A percentile compares a stretch with the other conserved stretches of the same genome.
Conservation (phyloP, 441 rosid genomes). For the Populus trichocarpa region DNA sequence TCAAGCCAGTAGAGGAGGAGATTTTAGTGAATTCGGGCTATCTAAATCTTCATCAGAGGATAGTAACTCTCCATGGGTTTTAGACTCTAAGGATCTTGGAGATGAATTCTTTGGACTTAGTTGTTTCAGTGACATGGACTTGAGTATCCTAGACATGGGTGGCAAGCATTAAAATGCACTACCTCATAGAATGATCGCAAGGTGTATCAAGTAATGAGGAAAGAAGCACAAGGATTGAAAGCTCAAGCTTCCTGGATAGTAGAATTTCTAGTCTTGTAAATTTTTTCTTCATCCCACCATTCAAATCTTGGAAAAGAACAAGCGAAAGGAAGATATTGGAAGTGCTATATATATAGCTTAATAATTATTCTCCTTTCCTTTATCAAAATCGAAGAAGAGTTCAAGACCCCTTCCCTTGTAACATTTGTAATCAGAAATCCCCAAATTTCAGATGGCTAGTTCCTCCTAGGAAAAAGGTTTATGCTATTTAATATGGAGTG, state of each 20-base stretch:
- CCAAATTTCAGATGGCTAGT: neutral
- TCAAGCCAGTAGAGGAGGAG: slow-evolving; percentile 13
- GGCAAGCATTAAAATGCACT: slow-evolving; percentile 16
- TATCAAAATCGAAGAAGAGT: no score
- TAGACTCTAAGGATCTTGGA: slow-evolving; percentile 34
- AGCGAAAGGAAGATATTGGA: neutral
- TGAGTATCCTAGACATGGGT: slow-evolving; percentile 23
- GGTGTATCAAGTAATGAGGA: neutral
- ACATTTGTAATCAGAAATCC: no score
- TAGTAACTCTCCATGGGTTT: slow-evolving; percentile 42
- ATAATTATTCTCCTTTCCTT: neutral
- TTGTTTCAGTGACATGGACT: slow-evolving; percentile 40
- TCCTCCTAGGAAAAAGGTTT: neutral
- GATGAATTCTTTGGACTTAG: slow-evolving; percentile 39
- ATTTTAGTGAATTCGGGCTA: slow-evolving; percentile 31
- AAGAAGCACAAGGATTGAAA: neutral
- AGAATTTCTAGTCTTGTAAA: neutral
- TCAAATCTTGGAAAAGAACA: neutral
- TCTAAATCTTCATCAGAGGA: slow-evolving; percentile 29
- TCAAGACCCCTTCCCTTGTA: neutral
- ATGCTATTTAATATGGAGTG: no score
- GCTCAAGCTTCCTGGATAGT: neutral
- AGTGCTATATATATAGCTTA: neutral
- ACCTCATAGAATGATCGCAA: neutral
- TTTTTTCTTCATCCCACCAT: neutral